These are phyloP conservation scores for Populus ilicifolia DNA, from an alignment of 345 rosid species.

Conservation along the genomic window DNA sequence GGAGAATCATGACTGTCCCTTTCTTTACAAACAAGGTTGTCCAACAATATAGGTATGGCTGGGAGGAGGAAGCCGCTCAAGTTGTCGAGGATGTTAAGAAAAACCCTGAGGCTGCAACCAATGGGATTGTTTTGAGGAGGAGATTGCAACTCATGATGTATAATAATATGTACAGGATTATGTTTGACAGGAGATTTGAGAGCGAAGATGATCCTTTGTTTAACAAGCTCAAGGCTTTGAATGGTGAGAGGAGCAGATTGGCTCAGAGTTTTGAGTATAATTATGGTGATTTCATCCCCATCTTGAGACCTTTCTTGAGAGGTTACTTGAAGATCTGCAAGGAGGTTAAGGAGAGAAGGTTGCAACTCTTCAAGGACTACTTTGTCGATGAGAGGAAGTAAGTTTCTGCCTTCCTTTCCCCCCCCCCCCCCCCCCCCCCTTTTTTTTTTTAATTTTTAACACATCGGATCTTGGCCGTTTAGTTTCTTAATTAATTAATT, in stretches of 20 bases:
- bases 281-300: constrained; percentile 93
- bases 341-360: constrained; percentile 73
- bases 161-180: constrained; percentile 88
- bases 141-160: constrained; percentile 94
- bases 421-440: background rate
- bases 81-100: constrained; percentile 79
- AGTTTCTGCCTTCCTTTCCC: constrained; percentile 7
- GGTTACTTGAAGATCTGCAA: constrained; percentile 90
- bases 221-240: constrained; percentile 67
- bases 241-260: constrained; percentile 86
- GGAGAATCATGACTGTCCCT: constrained; percentile 97
- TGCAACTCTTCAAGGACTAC: constrained; percentile 85
- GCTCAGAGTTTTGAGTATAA: constrained; percentile 97
- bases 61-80: constrained; percentile 70
- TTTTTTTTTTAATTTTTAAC: background rate
- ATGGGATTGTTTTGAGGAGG: constrained; percentile 65
- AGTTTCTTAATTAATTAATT: background rate
- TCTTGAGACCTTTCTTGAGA: constrained; percentile 84
- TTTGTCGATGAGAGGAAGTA: constrained; percentile 93
- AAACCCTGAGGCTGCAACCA: constrained; percentile 63
- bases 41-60: constrained; percentile 62
- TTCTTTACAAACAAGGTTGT: constrained; percentile 93
- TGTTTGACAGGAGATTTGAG: constrained; percentile 91
- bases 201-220: constrained; percentile 89
- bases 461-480: background rate